Conservation (phyloP, 2,329 filamentous ascomycete genomes). For the Curvularia hawaiiensis region DNA sequence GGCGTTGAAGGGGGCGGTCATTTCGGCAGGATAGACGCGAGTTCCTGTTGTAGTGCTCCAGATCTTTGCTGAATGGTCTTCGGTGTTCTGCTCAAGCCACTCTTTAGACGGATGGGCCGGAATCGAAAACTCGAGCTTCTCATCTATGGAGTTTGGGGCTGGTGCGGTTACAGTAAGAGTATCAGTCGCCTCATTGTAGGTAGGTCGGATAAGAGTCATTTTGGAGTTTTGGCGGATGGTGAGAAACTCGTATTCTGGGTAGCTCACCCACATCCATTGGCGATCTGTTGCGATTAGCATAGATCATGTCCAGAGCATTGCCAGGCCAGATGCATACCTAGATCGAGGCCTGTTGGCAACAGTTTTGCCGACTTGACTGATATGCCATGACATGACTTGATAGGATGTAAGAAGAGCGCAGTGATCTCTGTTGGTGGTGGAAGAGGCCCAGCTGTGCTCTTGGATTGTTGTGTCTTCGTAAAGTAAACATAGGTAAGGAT, state of each 20-base stretch:
- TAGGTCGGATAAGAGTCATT: slow-evolving; percentile 67
- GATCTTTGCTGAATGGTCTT: slow-evolving; percentile 57
- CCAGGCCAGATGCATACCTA: slow-evolving; percentile 40
- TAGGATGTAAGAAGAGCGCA: slow-evolving; percentile 64
- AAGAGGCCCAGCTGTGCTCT: slow-evolving; percentile 30
- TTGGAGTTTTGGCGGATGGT: slow-evolving; percentile 65
- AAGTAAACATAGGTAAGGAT: slow-evolving; percentile 40
- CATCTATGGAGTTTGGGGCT: slow-evolving; percentile 41
- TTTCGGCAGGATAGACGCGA: slow-evolving; percentile 56
- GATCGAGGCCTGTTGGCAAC: slow-evolving; percentile 61
- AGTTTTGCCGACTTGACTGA: slow-evolving; percentile 58
- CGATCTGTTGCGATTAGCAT: slow-evolving; percentile 53
- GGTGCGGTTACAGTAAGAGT: slow-evolving; percentile 57
- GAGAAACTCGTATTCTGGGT: slow-evolving; percentile 60
- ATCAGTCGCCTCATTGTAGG: slow-evolving; percentile 52
- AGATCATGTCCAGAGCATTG: no score
- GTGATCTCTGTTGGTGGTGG: slow-evolving; percentile 51
- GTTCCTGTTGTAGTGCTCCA: slow-evolving; percentile 65
- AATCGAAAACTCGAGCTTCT: slow-evolving; percentile 52
- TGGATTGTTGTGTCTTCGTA: slow-evolving; percentile 16
- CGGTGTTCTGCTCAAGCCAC: slow-evolving; percentile 62
- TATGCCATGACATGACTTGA: slow-evolving; percentile 70
- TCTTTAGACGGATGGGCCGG: slow-evolving; percentile 59
- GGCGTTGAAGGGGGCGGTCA: slow-evolving; percentile 60
- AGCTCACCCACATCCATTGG: slow-evolving; percentile 69